phyloP scores from a whole-genome alignment of 2,329 filamentous ascomycete genomes.

The Xylaria sp. region DNA sequence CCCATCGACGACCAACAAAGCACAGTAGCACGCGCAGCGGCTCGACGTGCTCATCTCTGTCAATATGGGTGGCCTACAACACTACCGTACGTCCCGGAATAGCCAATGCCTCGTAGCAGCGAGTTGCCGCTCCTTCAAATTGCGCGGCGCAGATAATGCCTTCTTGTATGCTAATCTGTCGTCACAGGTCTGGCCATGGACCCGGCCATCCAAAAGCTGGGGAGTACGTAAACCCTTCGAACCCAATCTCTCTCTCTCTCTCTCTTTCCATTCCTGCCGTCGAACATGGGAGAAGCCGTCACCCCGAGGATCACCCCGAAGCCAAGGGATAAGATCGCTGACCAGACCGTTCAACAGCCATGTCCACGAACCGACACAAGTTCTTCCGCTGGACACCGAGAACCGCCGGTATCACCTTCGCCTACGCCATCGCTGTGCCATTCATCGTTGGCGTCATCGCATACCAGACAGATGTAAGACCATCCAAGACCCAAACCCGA shows the following conservation, averaged over 20 bases:
- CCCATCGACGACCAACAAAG: conserved; percentile 31
- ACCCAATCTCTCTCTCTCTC: not conserved
- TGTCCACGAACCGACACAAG: conserved; percentile 86
- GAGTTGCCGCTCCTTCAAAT: conserved; percentile 7
- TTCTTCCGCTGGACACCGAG: conserved; percentile 94
- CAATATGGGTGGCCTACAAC: conserved; percentile 59
- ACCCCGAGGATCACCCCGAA: conserved; percentile 7
- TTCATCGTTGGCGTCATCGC: conserved; percentile 75
- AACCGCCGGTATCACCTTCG: conserved; percentile 82
- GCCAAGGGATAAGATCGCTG: not conserved
- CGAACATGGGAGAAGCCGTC: not conserved
- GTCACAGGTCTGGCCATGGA: conserved; percentile 58
- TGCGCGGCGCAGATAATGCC: conserved; percentile 5
- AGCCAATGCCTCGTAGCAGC: not conserved
- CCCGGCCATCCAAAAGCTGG: conserved; percentile 60
- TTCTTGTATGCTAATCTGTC: conserved; percentile 45
- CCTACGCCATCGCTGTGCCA: conserved; percentile 81
- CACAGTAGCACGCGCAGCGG: conserved; percentile 42
- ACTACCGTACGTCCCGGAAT: conserved; percentile 53
- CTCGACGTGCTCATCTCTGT: conserved; percentile 37
- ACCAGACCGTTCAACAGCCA: conserved; percentile 65
- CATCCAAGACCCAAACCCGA: not conserved
- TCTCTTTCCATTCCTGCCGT: not conserved
- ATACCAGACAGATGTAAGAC: conserved; percentile 86
- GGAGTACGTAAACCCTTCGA: conserved; percentile 52